Evolutionary conservation across 345 rosid species (phyloP).

Genomic region (Punica granatum): DNA sequence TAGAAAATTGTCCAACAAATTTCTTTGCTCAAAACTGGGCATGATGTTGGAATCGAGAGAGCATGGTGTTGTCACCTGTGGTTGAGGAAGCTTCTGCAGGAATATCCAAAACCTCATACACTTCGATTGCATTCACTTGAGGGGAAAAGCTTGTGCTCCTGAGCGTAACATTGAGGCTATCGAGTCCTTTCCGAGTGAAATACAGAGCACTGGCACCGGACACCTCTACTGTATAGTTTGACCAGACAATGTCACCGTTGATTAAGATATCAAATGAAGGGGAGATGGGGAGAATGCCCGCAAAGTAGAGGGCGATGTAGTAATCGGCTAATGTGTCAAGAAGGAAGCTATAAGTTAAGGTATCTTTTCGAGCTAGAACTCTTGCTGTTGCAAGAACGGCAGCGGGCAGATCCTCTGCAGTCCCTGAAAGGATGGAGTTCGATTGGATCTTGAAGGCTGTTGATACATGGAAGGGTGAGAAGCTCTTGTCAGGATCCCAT

Average conservation of each 20-base stretch:
- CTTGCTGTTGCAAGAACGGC: slow-evolving; percentile 71
- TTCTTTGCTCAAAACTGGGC: neutral
- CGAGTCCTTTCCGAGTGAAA: slow-evolving; percentile 33
- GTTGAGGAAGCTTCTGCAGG: slow-evolving; percentile 77
- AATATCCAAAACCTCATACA: slow-evolving; percentile 52
- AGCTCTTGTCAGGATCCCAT: slow-evolving; percentile 74
- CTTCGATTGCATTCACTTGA: slow-evolving; percentile 69
- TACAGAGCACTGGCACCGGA: slow-evolving; percentile 47
- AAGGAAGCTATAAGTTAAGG: slow-evolving; percentile 47
- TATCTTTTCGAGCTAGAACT: slow-evolving; percentile 47
- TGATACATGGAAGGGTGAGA: slow-evolving; percentile 51
- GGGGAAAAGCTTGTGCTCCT: slow-evolving; percentile 47
- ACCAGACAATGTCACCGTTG: slow-evolving; percentile 43
- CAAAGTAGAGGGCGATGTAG: slow-evolving; percentile 68
- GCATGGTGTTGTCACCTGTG: slow-evolving; percentile 41
- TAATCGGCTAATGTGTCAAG: slow-evolving; percentile 44
- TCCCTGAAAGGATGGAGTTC: slow-evolving; percentile 27
- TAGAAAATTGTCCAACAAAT: neutral
- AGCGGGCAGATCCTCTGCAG: slow-evolving; percentile 52
- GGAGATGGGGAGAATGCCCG: slow-evolving; percentile 67
- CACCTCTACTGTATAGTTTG: slow-evolving; percentile 39
- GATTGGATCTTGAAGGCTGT: slow-evolving; percentile 25
- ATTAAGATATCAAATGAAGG: slow-evolving; percentile 57
- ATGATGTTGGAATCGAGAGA: neutral
- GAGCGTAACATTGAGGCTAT: slow-evolving; percentile 52